Conservation (phyloP, 1,284 basidiomycete species). For the Heterobasidion irregulare region DNA sequence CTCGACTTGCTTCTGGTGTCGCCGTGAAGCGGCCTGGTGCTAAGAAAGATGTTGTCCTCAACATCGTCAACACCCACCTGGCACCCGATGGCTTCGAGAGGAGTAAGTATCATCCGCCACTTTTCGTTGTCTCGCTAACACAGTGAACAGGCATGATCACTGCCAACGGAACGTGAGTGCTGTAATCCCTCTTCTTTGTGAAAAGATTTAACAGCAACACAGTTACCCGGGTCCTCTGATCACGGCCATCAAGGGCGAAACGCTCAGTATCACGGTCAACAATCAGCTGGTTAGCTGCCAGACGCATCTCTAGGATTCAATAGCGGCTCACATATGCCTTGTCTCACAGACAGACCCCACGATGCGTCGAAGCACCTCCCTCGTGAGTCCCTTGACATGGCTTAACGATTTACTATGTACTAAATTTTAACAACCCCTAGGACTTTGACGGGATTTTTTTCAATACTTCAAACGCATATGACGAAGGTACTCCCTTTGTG, state of each 20-base stretch:
- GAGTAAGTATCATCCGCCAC: neutral
- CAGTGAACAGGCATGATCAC: neutral
- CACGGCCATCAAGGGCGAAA: neutral
- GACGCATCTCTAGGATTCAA: neutral
- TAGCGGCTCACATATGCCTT: neutral
- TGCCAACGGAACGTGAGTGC: neutral
- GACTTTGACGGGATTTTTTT: neutral
- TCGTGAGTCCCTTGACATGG: neutral
- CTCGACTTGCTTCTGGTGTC: neutral
- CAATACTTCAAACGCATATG: neutral
- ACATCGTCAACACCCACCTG: neutral
- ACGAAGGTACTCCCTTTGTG: neutral
- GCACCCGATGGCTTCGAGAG: neutral
- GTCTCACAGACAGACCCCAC: neutral
- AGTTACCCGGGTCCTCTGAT: neutral
- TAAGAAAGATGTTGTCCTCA: neutral
- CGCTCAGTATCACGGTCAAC: neutral
- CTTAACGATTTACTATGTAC: too few relatives aligned
- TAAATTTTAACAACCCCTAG: neutral
- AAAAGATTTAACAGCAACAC: neutral
- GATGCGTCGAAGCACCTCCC: neutral
- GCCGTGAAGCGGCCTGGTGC: neutral
- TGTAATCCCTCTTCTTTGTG: neutral
- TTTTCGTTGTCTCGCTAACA: neutral
- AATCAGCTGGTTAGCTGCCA: neutral